phyloP scores from a whole-genome alignment of 2,329 filamentous ascomycete species.

The Pseudocercospora macadamiae region DNA sequence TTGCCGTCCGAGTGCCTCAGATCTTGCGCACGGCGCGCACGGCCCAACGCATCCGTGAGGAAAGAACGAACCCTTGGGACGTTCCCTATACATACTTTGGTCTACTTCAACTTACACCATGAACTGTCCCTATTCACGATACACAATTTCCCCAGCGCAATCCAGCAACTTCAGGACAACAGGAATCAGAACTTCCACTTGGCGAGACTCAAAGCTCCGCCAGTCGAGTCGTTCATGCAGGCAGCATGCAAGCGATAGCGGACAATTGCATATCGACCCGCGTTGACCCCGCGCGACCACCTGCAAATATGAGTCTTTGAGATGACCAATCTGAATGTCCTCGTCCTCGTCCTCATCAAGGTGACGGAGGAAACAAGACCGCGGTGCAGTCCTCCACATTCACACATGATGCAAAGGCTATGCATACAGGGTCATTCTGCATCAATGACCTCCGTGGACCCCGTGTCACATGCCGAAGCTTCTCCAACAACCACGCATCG shows the following conservation, averaged over 20 bases:
- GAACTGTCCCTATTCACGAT: too few relatives aligned
- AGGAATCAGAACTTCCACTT: too few relatives aligned
- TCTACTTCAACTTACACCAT: background rate
- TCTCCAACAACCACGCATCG: background rate
- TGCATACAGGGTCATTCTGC: background rate
- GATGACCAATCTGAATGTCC: background rate
- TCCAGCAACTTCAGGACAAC: too few relatives aligned
- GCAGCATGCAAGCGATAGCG: background rate
- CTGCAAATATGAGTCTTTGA: background rate
- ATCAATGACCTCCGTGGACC: background rate
- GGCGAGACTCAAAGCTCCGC: too few relatives aligned
- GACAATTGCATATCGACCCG: constrained; percentile 2
- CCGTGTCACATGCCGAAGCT: background rate
- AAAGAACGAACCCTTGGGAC: background rate
- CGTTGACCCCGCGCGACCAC: constrained; percentile 1
- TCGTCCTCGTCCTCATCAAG: background rate
- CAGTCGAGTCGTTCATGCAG: too few relatives aligned
- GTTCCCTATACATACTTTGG: background rate
- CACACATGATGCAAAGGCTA: background rate
- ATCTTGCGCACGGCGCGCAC: too few relatives aligned
- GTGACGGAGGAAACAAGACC: background rate
- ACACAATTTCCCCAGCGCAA: too few relatives aligned
- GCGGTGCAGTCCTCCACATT: background rate
- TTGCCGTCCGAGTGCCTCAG: too few relatives aligned
- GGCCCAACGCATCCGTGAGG: too few relatives aligned